Base-by-base conservation (phyloP, 129 eudicot species). In the Artemisia argyi region DNA sequence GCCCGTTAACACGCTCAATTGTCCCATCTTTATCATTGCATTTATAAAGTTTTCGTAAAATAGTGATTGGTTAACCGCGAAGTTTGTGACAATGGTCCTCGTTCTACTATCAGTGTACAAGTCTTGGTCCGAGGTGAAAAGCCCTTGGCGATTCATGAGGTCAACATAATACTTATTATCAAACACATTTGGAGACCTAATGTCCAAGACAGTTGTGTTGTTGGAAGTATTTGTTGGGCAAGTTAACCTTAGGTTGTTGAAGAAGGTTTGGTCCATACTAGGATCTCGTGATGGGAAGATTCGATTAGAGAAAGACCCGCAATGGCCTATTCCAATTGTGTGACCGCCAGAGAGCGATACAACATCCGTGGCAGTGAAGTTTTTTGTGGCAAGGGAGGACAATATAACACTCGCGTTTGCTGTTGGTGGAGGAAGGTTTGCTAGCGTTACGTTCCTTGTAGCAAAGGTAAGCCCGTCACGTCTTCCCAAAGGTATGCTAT, bases 261-360 rank as follows among this genome's bases (percentile, higher is more conserved):
- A 85, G 15, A 82, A 76, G 18, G 82, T 78, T 39, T 82, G 66
- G 75, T 84, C 88, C 87, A 90, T 73, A 53, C 80, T 80, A 2
- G 87, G 72, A 68, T 87, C 94, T 60, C 76, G 87, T 3, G 53
- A 63, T 3, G 96, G 96, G 80, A 80, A 86, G 26, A 87, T 82
- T 6, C 93, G 72, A 1, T 2, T 0, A 14, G 78, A 64, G 85
- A 89, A 82, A 68, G 93, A 78, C 15, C 57, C 11, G 84, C 96
- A 89, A 19, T 80, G 86, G 63, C 83, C 56, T 16, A 78, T 18
- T 5, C 96, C 96, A 18, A 89, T 80, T 35, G 96, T 84, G 85
- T 86, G 96, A 60, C 80, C 93, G 1, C 91, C 96, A 14, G 88
- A 90, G 59, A 90, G 88, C 10, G 93, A 85, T 7, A 90, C 94